Percentiles rank a stretch among this genome's conserved stretches.
phyloP scores from a whole-genome alignment of 2,329 filamentous ascomycete genomes.

The Fusarium protoensiforme region DNA sequence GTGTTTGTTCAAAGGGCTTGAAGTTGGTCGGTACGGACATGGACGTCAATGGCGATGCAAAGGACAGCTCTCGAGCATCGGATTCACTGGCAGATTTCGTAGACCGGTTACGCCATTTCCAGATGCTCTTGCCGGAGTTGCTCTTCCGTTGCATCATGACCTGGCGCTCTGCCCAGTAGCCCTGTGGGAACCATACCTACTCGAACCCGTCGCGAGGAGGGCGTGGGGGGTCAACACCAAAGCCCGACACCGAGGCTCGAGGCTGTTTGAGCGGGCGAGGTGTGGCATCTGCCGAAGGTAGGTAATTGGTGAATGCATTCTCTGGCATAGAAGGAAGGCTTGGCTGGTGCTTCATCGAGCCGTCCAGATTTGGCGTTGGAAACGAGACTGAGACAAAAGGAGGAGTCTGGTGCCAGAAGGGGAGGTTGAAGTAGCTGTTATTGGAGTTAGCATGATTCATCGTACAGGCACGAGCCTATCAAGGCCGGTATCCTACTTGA shows the following conservation, averaged over 20 bases:
- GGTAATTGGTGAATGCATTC: conserved; percentile 9
- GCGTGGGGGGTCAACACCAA: conserved; percentile 63
- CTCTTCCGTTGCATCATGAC: conserved; percentile 43
- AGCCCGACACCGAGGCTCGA: conserved; percentile 22
- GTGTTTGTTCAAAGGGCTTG: conserved; percentile 18
- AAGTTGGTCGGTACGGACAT: conserved; percentile 23
- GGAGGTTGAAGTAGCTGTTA: conserved; percentile 48
- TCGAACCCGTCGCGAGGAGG: conserved; percentile 65
- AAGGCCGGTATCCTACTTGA: conserved; percentile 32
- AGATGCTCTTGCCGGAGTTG: conserved; percentile 49
- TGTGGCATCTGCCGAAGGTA: neutral
- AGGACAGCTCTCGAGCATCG: conserved; percentile 34
- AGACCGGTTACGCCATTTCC: conserved; percentile 55
- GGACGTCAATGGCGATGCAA: conserved; percentile 41
- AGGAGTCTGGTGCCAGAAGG: conserved; percentile 23
- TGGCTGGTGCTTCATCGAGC: conserved; percentile 28
- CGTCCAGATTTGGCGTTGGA: conserved; percentile 8
- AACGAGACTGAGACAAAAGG: conserved; percentile 22
- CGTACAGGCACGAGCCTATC: rapidly evolving
- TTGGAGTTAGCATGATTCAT: neutral
- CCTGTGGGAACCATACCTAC: conserved; percentile 72
- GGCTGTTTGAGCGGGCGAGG: conserved; percentile 1
- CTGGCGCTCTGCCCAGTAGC: conserved; percentile 72
- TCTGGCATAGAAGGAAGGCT: conserved; percentile 27
- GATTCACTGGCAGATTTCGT: conserved; percentile 50